Percentiles rank a stretch among this genome's conserved stretches.
Evolutionary conservation across 495 filamentous ascomycete genomes (phyloP).

Genomic region (Glonium stellatum): DNA sequence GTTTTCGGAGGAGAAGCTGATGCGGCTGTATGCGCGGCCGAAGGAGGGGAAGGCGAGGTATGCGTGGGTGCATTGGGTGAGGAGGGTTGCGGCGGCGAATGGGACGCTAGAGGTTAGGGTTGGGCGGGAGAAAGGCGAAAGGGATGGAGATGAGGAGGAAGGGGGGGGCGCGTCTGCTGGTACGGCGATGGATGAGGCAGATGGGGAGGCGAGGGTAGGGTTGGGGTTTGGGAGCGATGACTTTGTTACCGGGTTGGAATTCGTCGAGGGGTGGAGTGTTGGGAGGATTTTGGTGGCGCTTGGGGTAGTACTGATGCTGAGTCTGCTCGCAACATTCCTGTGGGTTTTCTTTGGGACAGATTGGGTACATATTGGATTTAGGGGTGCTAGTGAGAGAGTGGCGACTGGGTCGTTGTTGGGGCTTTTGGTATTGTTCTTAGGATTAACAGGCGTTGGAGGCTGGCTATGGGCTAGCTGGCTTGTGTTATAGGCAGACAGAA

Average conservation of each 20-base stretch:
- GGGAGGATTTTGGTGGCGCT: conserved; percentile 1
- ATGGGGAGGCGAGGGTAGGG: no score
- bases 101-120: background rate
- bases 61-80: conserved; percentile 20
- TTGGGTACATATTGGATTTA: background rate
- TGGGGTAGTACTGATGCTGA: background rate
- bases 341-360: conserved; percentile 18
- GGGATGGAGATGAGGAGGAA: no score
- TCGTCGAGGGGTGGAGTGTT: conserved; percentile 7
- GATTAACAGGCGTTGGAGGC: conserved; percentile 1
- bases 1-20: conserved; percentile 13
- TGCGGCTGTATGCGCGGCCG: conserved; percentile 9
- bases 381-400: conserved; percentile 9
- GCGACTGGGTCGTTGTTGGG: conserved; percentile 9
- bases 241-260: conserved; percentile 10
- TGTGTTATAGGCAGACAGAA: no score
- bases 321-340: conserved; percentile 9
- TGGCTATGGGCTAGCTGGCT: background rate
- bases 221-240: background rate
- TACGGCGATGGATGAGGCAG: no score
- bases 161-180: no score
- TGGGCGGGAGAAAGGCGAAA: no score
- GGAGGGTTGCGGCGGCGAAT: conserved; percentile 11
- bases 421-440: conserved; percentile 7
- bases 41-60: conserved; percentile 16